These are phyloP conservation scores for Oxytropis ochrocephala DNA, from an alignment of 306 rosid genomes.

Conservation along the genomic window DNA sequence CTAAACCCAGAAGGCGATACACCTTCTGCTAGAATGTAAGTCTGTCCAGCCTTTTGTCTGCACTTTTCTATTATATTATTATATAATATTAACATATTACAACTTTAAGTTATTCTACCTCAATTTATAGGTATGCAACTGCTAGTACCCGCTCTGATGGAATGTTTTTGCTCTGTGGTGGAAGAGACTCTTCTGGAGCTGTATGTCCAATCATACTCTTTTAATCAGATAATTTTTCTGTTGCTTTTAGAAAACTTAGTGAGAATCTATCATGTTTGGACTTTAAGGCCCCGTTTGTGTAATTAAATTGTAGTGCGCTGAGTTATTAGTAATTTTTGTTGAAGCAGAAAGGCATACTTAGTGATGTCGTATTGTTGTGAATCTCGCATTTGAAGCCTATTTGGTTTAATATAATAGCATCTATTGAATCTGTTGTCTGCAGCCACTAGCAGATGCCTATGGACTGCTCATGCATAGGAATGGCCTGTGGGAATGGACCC, in stretches of 20 bases:
- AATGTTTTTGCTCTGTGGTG: constrained; percentile 98
- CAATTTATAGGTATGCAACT: constrained; percentile 87
- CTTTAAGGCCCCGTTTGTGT: background rate
- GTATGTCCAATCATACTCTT: constrained; percentile 44
- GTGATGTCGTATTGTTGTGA: background rate
- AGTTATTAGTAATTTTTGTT: background rate
- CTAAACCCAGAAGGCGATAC: constrained; percentile 94
- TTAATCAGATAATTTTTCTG: background rate
- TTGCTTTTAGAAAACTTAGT: constrained; percentile 1
- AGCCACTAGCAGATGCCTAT: constrained; percentile 95
- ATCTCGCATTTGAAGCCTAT: too few species aligned
- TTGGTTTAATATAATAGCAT: background rate
- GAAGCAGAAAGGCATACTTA: constrained; percentile 6
- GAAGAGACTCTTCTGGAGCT: constrained; percentile 89
- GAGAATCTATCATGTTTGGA: constrained; percentile 8
- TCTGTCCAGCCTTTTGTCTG: constrained; percentile 17
- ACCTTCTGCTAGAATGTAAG: constrained; percentile 99
- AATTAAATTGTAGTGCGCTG: background rate
- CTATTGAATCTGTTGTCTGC: constrained; percentile 22
- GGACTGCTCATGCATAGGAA: constrained; percentile 97
- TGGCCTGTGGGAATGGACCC: constrained; percentile 99
- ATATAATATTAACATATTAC: background rate
- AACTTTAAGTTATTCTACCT: constrained; percentile 18
- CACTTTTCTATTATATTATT: constrained; percentile 1
- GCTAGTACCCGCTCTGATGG: constrained; percentile 99